Base-by-base conservation (phyloP, 371 early-diverging fungal species). In the Apophysomyces ossiformis region DNA sequence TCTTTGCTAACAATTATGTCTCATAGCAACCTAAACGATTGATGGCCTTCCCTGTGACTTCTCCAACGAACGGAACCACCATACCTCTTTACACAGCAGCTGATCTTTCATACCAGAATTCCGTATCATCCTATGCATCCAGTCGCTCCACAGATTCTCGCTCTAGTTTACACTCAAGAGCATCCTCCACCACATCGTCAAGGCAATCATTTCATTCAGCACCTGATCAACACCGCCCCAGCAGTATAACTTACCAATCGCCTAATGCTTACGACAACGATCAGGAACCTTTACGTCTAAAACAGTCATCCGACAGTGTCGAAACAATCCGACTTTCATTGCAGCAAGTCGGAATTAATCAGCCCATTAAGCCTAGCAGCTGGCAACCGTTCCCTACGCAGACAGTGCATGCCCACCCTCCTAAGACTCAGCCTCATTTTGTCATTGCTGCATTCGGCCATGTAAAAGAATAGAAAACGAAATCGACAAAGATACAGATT, bases 101-200 rank as follows among this genome's bases (percentile, higher is more conserved):
- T 9, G 21, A 50, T 50, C 54, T 68, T 15, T 68, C 68, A 2
- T 60, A 68, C 36, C 59, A 68, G 16, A 68, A 57, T 37, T 68
- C 68, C 7, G 56, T 64, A 37, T 59, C 63, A 18, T 68, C 68
- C 18, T 58, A 63, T 9, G 64, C 68, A 5, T 68, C 68, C 12
- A 61, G 63, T 5, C 58, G 60, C 13, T 68, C 68, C n/a, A 59
- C 68, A 8, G 47, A 58, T 11, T 68, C 68, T 9, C 63, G 60
- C 43, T 68, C 68, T 9, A 50, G 54, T 21, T 9, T 50, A 50
- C 21, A 50, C 21, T 50, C 54, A 9, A 16, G 54, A 18, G 54
- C 54, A 21, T 21, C 54, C 4, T 50, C 18, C 7, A 21, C 18
- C 9, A 50, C 54, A 9, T n/a, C 18, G 54, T 50, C 54, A 21